These are phyloP conservation scores for Pelargonium cotyledonis DNA, from an alignment of 441 rosid genomes.

Conservation along the genomic window DNA sequence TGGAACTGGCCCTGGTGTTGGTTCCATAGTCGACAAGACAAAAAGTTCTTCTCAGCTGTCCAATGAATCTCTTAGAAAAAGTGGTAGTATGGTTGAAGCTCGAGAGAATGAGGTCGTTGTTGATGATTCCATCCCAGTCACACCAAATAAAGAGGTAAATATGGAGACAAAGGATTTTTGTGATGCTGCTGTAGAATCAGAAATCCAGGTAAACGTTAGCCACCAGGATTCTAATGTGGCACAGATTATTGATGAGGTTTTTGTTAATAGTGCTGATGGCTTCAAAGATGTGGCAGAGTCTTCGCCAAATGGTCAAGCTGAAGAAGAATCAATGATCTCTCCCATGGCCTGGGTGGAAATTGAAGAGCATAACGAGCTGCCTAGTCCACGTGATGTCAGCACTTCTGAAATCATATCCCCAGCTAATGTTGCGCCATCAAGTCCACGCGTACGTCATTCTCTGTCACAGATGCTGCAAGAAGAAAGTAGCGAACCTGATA, in stretches of 20 bases:
- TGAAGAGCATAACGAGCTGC: constrained; percentile 41
- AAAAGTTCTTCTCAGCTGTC: constrained; percentile 22
- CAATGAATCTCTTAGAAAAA: constrained; percentile 27
- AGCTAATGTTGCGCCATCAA: constrained; percentile 30
- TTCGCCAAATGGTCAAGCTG: constrained; percentile 17
- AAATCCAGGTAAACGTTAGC: constrained; percentile 19
- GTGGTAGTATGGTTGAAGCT: constrained; percentile 25
- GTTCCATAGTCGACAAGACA: constrained; percentile 27
- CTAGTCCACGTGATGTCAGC: constrained; percentile 23
- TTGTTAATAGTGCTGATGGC: constrained; percentile 21
- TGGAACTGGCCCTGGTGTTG: constrained; percentile 27
- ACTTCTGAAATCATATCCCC: constrained; percentile 32
- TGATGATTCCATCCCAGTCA: constrained; percentile 24
- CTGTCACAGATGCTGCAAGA: constrained; percentile 74
- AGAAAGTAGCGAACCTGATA: constrained; percentile 58
- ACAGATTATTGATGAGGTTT: constrained; percentile 26
- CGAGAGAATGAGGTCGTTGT: constrained; percentile 26
- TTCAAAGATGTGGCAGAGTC: constrained; percentile 23
- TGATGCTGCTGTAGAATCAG: constrained; percentile 28
- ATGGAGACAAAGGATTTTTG: constrained; percentile 16
- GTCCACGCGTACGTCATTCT: constrained; percentile 60
- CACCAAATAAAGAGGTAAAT: constrained; percentile 26
- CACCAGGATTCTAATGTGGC: constrained; percentile 24
- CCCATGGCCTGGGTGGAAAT: constrained; percentile 59
- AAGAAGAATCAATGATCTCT: constrained; percentile 48